Conservation (phyloP, 2,329 filamentous ascomycete genomes). For the Colletotrichum sp. region DNA sequence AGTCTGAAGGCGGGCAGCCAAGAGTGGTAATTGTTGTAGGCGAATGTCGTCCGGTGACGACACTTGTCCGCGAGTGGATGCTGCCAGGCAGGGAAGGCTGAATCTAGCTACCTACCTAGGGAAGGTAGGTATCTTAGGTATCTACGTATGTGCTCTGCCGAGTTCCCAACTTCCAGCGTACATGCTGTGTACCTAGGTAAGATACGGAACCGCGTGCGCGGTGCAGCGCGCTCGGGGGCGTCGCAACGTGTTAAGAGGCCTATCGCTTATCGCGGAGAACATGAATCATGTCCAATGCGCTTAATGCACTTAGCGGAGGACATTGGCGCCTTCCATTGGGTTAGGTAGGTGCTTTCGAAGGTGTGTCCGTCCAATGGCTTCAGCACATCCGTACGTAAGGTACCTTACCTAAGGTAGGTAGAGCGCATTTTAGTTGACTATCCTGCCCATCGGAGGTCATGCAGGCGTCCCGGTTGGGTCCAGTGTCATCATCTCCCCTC, state of each 20-base stretch:
- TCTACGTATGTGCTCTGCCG: neutral
- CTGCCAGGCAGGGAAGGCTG: neutral
- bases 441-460: neutral
- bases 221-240: neutral
- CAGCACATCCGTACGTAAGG: neutral
- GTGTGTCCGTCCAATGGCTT: neutral
- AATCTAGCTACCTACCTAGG: too few relatives aligned
- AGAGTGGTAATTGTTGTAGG: neutral
- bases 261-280: neutral
- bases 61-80: neutral
- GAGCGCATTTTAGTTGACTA: neutral
- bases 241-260: neutral
- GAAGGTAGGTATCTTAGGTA: too few relatives aligned
- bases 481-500: neutral
- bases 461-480: neutral
- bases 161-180: neutral
- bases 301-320: neutral
- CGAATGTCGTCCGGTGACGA: constrained; percentile 2
- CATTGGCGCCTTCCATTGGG: neutral
- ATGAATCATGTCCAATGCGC: neutral
- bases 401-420: neutral
- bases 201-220: neutral
- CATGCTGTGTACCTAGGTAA: neutral
- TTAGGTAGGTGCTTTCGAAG: neutral
- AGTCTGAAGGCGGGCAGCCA: neutral